Percentiles rank a stretch among this genome's conserved stretches.
These are phyloP conservation scores for Thelonectria olida DNA, from an alignment of 2,329 filamentous ascomycete species.

Conservation along the genomic window DNA sequence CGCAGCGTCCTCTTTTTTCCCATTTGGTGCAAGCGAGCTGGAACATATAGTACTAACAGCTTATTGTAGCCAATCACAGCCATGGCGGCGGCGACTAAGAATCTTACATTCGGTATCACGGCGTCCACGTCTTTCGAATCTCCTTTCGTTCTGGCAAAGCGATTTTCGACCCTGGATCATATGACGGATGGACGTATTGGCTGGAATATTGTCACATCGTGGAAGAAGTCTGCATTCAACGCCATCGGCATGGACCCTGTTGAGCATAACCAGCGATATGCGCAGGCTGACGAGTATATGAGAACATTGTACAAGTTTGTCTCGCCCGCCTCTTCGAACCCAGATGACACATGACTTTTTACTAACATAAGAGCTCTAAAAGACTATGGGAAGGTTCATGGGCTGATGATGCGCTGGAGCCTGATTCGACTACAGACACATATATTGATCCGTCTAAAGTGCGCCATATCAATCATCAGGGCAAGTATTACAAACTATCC, in stretches of 20 bases:
- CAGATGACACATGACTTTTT: no score
- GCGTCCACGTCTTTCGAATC: conserved; percentile 70
- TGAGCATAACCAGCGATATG: conserved; percentile 69
- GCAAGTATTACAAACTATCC: conserved; percentile 61
- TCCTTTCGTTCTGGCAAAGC: conserved; percentile 68
- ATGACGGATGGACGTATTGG: conserved; percentile 68
- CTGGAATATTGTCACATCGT: conserved; percentile 72
- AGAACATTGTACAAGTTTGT: conserved; percentile 67
- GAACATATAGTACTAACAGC: no score
- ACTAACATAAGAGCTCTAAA: no score
- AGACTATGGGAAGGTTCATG: conserved; percentile 65
- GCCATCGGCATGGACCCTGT: conserved; percentile 68
- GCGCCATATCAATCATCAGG: conserved; percentile 67
- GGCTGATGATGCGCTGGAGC: conserved; percentile 64
- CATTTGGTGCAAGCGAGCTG: no score
- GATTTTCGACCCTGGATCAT: conserved; percentile 70
- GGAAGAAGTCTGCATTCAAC: conserved; percentile 66
- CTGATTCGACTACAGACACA: conserved; percentile 61
- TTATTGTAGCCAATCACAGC: conserved; percentile 62
- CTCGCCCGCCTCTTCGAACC: no score
- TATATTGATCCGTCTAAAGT: conserved; percentile 68
- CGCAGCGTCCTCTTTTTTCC: no score
- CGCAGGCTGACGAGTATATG: conserved; percentile 69
- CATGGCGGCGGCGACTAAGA: conserved; percentile 74
- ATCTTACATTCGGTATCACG: conserved; percentile 69